Evolutionary conservation across 2,329 filamentous ascomycete species (phyloP).

Genomic region (Plectosphaerella plurivora): DNA sequence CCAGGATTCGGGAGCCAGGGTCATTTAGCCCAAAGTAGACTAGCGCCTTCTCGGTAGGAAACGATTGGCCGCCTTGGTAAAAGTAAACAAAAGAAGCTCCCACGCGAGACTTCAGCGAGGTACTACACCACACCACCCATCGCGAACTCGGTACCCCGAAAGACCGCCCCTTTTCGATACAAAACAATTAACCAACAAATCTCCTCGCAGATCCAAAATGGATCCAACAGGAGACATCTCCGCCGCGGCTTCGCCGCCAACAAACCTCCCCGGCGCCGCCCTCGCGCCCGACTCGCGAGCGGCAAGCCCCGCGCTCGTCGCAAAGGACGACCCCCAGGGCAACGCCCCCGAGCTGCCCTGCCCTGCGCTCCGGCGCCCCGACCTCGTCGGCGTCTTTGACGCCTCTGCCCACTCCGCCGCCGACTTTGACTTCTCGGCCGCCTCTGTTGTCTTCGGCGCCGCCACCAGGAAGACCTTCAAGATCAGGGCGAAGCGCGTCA

Average conservation of each 20-base stretch:
- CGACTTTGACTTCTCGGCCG: neutral
- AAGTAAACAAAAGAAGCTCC: slow-evolving; percentile 10
- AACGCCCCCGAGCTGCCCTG: neutral
- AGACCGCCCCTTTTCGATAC: neutral
- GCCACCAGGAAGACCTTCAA: neutral
- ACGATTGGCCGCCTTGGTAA: slow-evolving; percentile 7
- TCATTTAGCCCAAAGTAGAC: neutral
- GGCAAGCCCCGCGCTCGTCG: too few relatives aligned
- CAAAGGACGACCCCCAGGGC: neutral
- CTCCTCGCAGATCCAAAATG: neutral
- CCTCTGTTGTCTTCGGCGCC: neutral
- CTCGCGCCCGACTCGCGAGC: too few relatives aligned
- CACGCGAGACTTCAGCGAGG: too few relatives aligned
- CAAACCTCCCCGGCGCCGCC: too few relatives aligned
- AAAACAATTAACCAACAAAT: neutral
- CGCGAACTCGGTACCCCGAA: slow-evolving; percentile 4
- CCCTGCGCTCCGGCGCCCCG: slow-evolving; percentile 18
- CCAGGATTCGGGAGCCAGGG: too few relatives aligned
- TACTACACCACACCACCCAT: neutral
- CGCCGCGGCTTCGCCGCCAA: too few relatives aligned
- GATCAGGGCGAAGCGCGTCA: too few relatives aligned
- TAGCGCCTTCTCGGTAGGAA: neutral
- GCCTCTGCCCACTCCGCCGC: neutral
- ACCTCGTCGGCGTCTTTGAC: neutral
- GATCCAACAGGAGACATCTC: too few relatives aligned